phyloP scores from a whole-genome alignment of 2,329 filamentous ascomycete genomes.

The Botrytis fabae region DNA sequence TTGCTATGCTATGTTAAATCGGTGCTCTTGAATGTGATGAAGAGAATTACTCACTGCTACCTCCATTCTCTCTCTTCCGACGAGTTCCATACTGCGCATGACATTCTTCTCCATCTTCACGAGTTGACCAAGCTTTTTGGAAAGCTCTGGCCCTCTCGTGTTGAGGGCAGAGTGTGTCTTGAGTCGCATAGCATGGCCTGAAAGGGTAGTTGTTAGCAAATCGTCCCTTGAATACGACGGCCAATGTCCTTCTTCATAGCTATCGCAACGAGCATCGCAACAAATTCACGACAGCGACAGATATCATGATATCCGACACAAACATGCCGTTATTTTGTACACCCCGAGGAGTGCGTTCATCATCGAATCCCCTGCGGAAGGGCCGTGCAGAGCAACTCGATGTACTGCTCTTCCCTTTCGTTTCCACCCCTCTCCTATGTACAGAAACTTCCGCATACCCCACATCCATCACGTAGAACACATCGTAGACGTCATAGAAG shows the following conservation, averaged over 20 bases:
- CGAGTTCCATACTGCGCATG: slow-evolving; percentile 96
- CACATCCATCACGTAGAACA: background rate
- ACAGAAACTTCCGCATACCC: background rate
- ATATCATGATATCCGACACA: background rate
- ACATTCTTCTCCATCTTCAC: slow-evolving; percentile 99
- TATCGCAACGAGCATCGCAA: background rate
- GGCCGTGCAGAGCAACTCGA: background rate
- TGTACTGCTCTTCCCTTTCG: background rate
- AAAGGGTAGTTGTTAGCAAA: slow-evolving; percentile 59
- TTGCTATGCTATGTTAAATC: slow-evolving; percentile 60
- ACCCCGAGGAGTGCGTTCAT: background rate
- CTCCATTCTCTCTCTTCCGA: slow-evolving; percentile 96
- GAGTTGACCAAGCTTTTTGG: slow-evolving; percentile 95
- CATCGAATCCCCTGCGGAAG: background rate
- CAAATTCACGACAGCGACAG: background rate
- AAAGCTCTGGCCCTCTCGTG: slow-evolving; percentile 65
- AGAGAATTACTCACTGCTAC: slow-evolving; percentile 72
- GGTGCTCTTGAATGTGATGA: background rate
- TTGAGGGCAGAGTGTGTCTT: slow-evolving; percentile 72
- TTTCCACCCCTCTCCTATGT: background rate
- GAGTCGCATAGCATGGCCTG: slow-evolving; percentile 73
- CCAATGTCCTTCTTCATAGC: background rate
- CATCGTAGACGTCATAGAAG: slow-evolving; percentile 28
- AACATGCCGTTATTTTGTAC: background rate
- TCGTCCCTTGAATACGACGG: background rate